Conservation (phyloP, 805 yeast species). For the Zygotorulaspora chibaensis region DNA sequence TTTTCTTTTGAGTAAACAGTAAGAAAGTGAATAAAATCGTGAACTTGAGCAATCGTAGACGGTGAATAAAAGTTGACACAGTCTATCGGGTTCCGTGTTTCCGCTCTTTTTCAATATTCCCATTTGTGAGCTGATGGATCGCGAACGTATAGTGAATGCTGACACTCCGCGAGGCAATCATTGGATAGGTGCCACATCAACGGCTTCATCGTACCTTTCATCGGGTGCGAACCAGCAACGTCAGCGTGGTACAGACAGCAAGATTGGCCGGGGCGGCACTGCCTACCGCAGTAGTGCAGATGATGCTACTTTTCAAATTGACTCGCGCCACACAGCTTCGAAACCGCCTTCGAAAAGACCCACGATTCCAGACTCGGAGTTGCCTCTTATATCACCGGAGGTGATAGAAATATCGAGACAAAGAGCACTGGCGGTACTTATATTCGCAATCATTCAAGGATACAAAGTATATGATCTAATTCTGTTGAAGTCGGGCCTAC, state of each 20-base stretch:
- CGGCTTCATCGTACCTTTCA: constrained; percentile 9
- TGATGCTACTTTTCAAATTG: background rate
- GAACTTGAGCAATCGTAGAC: too few relatives aligned
- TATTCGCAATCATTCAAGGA: constrained; percentile 75
- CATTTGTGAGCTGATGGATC: constrained; percentile 8
- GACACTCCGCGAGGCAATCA: constrained; percentile 32
- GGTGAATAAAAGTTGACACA: background rate
- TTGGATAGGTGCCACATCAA: constrained; percentile 26
- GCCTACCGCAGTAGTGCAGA: background rate
- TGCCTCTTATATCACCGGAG: constrained; percentile 57
- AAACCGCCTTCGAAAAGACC: too few relatives aligned
- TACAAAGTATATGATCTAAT: constrained; percentile 75
- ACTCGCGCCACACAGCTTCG: background rate
- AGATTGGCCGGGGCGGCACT: background rate
- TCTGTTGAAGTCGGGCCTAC: constrained; percentile 46
- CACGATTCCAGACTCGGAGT: background rate
- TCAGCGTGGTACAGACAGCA: background rate
- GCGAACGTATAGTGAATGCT: constrained; percentile 11
- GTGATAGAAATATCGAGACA: constrained; percentile 74
- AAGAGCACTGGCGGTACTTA: constrained; percentile 57
- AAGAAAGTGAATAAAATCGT: too few relatives aligned
- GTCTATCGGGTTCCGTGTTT: background rate
- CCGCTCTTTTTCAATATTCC: background rate
- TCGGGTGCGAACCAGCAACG: constrained; percentile 14
- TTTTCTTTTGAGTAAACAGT: too few relatives aligned